These are phyloP conservation scores for Entomortierella chlamydospora DNA, from an alignment of 192 early-diverging fungal genomes.

Conservation along the genomic window DNA sequence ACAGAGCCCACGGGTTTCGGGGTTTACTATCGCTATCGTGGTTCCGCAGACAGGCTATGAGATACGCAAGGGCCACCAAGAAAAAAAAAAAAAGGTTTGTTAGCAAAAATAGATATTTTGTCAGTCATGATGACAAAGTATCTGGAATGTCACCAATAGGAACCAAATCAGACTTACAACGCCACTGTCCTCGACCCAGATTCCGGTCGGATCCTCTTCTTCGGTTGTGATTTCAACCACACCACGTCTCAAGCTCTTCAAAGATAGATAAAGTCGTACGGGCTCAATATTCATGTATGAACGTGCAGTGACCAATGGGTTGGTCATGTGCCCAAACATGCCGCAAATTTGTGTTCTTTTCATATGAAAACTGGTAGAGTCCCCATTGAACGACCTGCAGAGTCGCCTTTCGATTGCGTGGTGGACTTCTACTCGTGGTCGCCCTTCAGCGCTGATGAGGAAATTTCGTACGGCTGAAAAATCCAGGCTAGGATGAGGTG, in stretches of 20 bases:
- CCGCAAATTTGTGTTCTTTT: slow-evolving; percentile 1
- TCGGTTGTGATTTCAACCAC: slow-evolving; percentile 63
- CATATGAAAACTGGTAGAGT: slow-evolving; percentile 5
- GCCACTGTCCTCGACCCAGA: slow-evolving; percentile 76
- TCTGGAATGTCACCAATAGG: background rate
- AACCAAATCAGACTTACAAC: slow-evolving; percentile 50
- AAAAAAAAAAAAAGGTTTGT: no score
- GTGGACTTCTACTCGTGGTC: slow-evolving; percentile 11
- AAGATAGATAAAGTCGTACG: slow-evolving; percentile 71
- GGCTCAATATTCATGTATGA: slow-evolving; percentile 83
- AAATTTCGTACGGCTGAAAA: slow-evolving; percentile 10
- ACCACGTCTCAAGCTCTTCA: slow-evolving; percentile 71
- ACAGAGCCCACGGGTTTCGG: slow-evolving; percentile 72
- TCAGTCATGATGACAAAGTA: background rate
- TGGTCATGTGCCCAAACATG: slow-evolving; percentile 76
- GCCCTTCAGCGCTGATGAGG: background rate
- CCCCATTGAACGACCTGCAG: background rate
- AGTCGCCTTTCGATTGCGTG: slow-evolving; percentile 64
- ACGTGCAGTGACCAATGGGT: slow-evolving; percentile 80
- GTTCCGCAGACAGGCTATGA: slow-evolving; percentile 60
- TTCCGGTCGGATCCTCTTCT: slow-evolving; percentile 56
- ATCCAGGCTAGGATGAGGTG: background rate
- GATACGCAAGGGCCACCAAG: no score
- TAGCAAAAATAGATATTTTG: no score
- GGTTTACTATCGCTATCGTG: slow-evolving; percentile 86